Evolutionary conservation across 139 green algal genomes (phyloP).

Genomic region (Picochlorum sp.): DNA sequence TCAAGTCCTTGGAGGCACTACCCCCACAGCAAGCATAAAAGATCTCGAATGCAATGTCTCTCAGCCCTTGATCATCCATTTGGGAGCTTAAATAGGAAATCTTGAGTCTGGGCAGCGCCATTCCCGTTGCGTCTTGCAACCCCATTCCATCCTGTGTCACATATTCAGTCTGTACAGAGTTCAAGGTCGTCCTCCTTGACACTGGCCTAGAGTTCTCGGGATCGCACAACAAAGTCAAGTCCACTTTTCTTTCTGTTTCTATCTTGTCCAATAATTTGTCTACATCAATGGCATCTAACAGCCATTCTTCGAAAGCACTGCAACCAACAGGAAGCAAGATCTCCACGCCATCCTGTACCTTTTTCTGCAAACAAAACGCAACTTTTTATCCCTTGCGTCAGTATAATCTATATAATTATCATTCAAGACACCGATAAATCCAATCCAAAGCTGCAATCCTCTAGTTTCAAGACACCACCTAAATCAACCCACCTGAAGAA

Average conservation of each 20-base stretch:
- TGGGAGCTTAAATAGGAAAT: conserved; percentile 9
- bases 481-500: neutral
- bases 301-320: conserved; percentile 36
- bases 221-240: conserved; percentile 9
- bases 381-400: neutral
- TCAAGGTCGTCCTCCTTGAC: neutral
- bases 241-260: neutral
- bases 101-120: neutral
- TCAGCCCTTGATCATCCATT: conserved; percentile 30
- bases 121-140: neutral
- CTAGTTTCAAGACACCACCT: too few relatives aligned
- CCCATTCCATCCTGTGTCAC: neutral
- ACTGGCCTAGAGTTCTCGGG: neutral
- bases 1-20: conserved; percentile 8
- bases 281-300: conserved; percentile 37
- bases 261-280: conserved; percentile 19
- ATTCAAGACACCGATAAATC: neutral
- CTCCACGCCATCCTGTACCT: conserved; percentile 1
- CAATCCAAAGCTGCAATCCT: neutral
- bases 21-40: conserved; percentile 14
- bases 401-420: neutral
- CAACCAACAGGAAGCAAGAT: conserved; percentile 43
- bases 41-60: conserved; percentile 31
- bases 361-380: neutral
- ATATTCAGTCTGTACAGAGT: neutral